phyloP scores from a whole-genome alignment of 2,329 filamentous ascomycete species.

The Hymenoscyphus occultus region DNA sequence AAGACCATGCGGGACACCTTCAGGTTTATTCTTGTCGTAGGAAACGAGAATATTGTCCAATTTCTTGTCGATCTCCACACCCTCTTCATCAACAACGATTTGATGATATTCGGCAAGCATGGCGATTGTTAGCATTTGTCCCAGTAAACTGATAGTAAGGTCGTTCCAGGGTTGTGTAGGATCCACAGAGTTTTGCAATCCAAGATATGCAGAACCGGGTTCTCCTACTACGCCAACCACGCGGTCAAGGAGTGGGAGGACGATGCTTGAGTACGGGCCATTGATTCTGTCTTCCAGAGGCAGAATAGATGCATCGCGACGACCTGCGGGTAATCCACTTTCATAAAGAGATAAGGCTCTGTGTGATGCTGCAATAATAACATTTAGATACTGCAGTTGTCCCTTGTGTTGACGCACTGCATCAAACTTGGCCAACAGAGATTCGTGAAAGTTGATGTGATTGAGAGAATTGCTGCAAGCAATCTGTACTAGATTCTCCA shows the following conservation, averaged over 20 bases:
- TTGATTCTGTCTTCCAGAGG: neutral
- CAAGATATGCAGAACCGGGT: constrained; percentile 3
- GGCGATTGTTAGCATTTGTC: constrained; percentile 16
- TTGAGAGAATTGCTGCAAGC: constrained; percentile 1
- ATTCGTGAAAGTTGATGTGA: constrained; percentile 4
- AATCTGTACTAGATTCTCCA: constrained; percentile 9
- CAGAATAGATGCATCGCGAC: neutral
- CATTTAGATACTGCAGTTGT: constrained; percentile 26
- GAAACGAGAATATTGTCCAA: constrained; percentile 8
- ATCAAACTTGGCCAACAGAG: constrained; percentile 6
- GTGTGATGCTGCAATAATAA: constrained; percentile 28
- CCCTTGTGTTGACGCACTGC: constrained; percentile 6
- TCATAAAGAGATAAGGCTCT: constrained; percentile 29
- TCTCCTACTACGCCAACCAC: constrained; percentile 4
- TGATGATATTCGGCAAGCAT: constrained; percentile 6
- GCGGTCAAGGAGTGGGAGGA: constrained; percentile 7
- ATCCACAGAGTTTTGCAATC: constrained; percentile 10
- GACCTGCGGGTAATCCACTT: neutral
- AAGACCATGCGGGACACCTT: constrained; percentile 15
- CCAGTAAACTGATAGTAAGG: constrained; percentile 15
- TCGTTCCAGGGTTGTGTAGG: constrained; percentile 12
- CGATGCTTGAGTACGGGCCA: constrained; percentile 7
- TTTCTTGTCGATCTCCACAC: neutral
- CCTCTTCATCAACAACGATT: neutral
- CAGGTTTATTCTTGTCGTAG: constrained; percentile 1